phyloP scores from a whole-genome alignment of 2,329 filamentous ascomycete species.

The Amauroascus verrucosus region DNA sequence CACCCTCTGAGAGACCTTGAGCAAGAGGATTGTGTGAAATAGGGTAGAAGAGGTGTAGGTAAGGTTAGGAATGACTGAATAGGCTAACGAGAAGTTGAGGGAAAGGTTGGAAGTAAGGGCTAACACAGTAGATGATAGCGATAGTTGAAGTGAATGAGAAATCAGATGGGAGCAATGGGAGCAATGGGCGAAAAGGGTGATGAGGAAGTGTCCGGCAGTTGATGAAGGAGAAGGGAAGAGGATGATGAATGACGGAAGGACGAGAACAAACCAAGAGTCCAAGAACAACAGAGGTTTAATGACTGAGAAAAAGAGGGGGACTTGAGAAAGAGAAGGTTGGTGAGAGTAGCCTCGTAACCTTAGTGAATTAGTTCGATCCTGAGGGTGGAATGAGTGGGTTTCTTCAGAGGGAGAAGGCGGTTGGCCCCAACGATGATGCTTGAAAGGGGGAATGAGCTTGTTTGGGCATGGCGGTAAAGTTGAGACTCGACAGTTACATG shows the following conservation, averaged over 20 bases:
- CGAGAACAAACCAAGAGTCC: neutral
- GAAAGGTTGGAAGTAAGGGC: too few species aligned
- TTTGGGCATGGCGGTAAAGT: constrained; percentile 1
- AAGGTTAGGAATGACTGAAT: too few species aligned
- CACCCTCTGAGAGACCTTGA: too few species aligned
- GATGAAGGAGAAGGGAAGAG: neutral
- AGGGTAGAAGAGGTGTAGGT: too few species aligned
- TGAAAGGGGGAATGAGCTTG: neutral
- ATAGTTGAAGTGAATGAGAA: too few species aligned
- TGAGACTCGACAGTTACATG: too few species aligned
- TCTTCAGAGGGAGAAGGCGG: neutral
- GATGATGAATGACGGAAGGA: neutral
- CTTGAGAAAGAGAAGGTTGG: neutral
- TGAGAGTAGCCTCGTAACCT: neutral
- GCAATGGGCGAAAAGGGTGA: too few species aligned
- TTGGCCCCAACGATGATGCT: neutral
- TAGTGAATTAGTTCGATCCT: neutral
- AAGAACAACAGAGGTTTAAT: neutral
- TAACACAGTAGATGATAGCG: too few species aligned
- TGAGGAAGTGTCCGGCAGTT: too few species aligned
- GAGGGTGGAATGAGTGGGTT: neutral
- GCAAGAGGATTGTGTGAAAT: too few species aligned
- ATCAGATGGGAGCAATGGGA: neutral
- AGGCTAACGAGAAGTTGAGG: too few species aligned
- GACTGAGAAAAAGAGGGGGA: neutral